Conservation (phyloP, 768 basidiomycete genomes). For the Pleurotus giganteus region DNA sequence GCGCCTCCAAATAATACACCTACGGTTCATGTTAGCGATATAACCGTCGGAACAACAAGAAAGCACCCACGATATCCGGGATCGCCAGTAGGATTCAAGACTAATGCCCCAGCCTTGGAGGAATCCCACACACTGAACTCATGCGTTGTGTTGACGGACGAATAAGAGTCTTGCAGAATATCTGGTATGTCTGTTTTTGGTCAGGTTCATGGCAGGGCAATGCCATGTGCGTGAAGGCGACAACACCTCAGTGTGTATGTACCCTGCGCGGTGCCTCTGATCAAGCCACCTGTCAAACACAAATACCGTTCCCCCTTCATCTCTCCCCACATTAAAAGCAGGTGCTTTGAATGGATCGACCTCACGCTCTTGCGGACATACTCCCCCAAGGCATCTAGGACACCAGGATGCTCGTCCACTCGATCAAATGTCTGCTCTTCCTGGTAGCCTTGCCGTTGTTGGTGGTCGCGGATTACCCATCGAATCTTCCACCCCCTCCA, state of each 20-base stretch:
- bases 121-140: background rate
- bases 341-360: too few species aligned
- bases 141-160: background rate
- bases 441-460: background rate
- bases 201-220: background rate
- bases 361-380: too few species aligned
- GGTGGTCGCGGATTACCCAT: background rate
- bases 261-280: too few species aligned
- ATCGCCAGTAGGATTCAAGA: background rate
- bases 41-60: background rate
- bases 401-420: background rate
- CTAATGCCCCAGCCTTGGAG: background rate
- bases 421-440: background rate
- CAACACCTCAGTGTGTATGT: background rate
- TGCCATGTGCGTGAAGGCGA: background rate
- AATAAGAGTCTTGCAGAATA: background rate
- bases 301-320: background rate
- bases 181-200: background rate
- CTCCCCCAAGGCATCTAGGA: background rate
- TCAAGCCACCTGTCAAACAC: background rate
- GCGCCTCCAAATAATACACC: too few species aligned
- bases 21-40: too few species aligned
- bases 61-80: background rate
- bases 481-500: conserved; percentile 24
- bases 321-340: background rate